These are phyloP conservation scores for Juglanconis oblonga DNA, from an alignment of 2,329 filamentous ascomycete genomes.

Conservation along the genomic window DNA sequence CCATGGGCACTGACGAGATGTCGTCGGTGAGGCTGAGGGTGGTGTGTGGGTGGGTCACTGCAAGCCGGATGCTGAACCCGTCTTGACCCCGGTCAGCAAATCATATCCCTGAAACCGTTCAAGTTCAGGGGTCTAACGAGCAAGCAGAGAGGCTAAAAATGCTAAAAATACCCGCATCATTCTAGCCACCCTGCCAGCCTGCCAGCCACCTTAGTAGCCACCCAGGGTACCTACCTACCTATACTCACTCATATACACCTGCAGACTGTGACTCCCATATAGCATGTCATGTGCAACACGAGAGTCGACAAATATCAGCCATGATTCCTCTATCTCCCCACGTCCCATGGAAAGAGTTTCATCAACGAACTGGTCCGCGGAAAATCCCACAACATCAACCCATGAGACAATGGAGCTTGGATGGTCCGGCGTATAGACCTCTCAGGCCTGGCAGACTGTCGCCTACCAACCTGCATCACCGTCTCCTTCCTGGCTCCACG, in stretches of 20 bases:
- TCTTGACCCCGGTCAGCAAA: neutral
- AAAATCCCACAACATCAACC: neutral
- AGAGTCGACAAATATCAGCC: neutral
- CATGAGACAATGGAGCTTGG: neutral
- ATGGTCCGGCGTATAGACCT: neutral
- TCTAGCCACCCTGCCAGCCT: neutral
- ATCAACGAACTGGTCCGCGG: neutral
- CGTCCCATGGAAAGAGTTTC: no score
- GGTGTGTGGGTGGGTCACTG: neutral
- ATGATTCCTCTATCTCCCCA: neutral
- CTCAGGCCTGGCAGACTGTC: neutral
- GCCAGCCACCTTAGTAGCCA: no score
- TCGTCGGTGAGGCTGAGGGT: neutral
- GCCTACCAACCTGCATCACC: neutral
- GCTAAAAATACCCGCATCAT: neutral
- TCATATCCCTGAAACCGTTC: neutral
- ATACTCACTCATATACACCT: neutral
- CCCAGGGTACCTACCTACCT: neutral
- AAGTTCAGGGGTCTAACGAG: no score
- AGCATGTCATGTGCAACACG: neutral
- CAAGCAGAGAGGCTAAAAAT: no score
- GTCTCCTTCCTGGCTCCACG: neutral
- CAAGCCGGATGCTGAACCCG: neutral
- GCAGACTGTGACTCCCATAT: neutral
- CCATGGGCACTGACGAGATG: neutral